Evolutionary conservation across 2,329 filamentous ascomycete species (phyloP).

Genomic region (Lecanicillium sp.): DNA sequence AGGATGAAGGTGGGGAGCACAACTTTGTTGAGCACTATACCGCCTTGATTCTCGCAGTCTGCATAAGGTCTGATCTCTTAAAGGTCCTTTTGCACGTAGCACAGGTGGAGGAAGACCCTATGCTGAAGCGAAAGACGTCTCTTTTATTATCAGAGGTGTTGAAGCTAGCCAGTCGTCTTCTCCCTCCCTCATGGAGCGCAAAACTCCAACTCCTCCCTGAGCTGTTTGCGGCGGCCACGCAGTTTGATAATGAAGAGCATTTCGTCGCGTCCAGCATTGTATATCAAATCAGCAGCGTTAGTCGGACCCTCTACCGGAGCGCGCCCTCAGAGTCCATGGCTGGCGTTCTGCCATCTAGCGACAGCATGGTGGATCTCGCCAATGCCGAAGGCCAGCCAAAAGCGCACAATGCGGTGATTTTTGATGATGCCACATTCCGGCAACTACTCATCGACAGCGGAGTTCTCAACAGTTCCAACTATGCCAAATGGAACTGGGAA

Average conservation of each 20-base stretch:
- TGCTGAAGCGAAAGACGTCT: constrained; percentile 79
- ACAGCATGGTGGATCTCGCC: constrained; percentile 38
- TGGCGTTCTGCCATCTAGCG: constrained; percentile 30
- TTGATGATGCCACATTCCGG: constrained; percentile 55
- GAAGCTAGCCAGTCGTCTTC: constrained; percentile 76
- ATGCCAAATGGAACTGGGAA: constrained; percentile 96
- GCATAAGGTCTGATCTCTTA: constrained; percentile 74
- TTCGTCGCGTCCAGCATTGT: constrained; percentile 83
- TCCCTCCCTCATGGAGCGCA: constrained; percentile 75
- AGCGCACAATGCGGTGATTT: constrained; percentile 33
- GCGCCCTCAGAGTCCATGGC: constrained; percentile 39
- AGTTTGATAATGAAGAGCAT: constrained; percentile 61
- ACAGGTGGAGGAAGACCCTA: constrained; percentile 57
- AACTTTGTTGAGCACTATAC: constrained; percentile 94
- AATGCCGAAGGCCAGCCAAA: constrained; percentile 51
- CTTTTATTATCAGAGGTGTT: constrained; percentile 85
- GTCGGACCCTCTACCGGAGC: constrained; percentile 80
- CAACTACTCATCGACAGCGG: constrained; percentile 67
- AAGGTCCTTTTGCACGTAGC: constrained; percentile 54
- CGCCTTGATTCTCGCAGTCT: constrained; percentile 73
- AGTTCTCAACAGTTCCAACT: constrained; percentile 83
- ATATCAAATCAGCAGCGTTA: constrained; percentile 97
- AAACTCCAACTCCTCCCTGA: constrained; percentile 83
- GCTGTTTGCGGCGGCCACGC: constrained; percentile 67
- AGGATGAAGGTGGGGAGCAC: constrained; percentile 63